Base-by-base conservation (phyloP, 1,284 basidiomycete genomes). In the Tilletiopsis washingtonensis region DNA sequence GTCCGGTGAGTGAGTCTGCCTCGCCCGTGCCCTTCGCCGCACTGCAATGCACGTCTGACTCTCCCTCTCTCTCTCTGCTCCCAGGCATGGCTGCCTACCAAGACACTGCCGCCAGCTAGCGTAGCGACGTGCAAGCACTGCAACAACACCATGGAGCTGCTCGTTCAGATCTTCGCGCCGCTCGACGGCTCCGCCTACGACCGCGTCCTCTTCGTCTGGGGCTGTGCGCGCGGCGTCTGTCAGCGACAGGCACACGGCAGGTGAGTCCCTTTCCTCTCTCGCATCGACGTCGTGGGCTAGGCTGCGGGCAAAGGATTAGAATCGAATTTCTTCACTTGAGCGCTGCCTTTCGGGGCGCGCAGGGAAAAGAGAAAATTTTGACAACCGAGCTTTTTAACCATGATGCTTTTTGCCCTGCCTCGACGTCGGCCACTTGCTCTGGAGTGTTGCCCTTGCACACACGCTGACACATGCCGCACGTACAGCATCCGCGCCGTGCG, bases 281-380 rank as follows among this genome's bases (percentile, higher is more conserved):
- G 36, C 5, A 14, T 14, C 19, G 21, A 25, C 29, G 12, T 5
- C 32, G 6, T 17, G 19, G 45, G 38, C 23, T 9, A 37, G 17
- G 20, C 23, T 5, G 40, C 21, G 11, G 57, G 64, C 64, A 64
- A 34, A 68, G 48, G 69, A 72, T 72, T 70, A 70, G 49, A 43
- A 44, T 24, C 52, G 66, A 55, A 70, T 72, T 71, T 72, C 69
- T 72, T 72, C 69, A 72, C 67, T 72, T 72, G 69, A 72, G 43
- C 51, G 46, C 29, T 25, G 43, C 25, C 43, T 15, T 2, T 12
- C 17, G 29, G 43, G 25, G 21, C 17, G 9, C n/a, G 23, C 49
- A 57, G 65, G 69, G 69, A 72, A 72, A 53, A 40, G 57, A 55
- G 49, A 55, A 48, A 57, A 57, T 62, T 70, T 72, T 72, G 68